Percentiles rank a stretch among this genome's conserved stretches.
Evolutionary conservation across 192 early-diverging fungal species (phyloP).

Genomic region (Coemansia sp.): DNA sequence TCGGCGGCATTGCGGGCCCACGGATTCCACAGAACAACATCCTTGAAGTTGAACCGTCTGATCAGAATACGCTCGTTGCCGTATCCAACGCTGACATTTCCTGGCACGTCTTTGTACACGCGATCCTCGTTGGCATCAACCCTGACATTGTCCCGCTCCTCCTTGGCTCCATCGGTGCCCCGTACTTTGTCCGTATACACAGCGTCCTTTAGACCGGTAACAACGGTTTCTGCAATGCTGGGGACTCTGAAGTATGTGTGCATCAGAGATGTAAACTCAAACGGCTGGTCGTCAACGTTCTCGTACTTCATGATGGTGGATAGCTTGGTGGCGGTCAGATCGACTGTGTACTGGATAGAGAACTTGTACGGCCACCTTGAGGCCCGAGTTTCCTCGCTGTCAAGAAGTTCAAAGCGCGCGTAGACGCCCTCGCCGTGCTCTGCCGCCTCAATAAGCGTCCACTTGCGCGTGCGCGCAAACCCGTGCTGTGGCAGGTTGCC

Average conservation of each 20-base stretch:
- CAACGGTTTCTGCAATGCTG: conserved; percentile 62
- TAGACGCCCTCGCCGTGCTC: conserved; percentile 40
- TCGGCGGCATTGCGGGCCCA: conserved; percentile 87
- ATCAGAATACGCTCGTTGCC: conserved; percentile 25
- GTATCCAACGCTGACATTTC: conserved; percentile 36
- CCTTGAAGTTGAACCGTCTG: conserved; percentile 50
- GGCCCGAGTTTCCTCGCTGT: conserved; percentile 38
- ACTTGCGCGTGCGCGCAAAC: conserved; percentile 54
- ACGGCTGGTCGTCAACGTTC: conserved; percentile 71
- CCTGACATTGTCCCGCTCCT: conserved; percentile 58
- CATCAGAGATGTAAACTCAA: conserved; percentile 86
- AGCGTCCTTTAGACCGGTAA: conserved; percentile 66
- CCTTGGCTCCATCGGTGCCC: conserved; percentile 36
- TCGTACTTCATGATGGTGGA: conserved; percentile 71
- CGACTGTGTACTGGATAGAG: conserved; percentile 76
- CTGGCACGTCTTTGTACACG: conserved; percentile 73
- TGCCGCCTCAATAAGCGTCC: conserved; percentile 28
- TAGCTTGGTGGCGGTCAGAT: conserved; percentile 69
- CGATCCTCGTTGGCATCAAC: conserved; percentile 80
- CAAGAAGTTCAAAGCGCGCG: conserved; percentile 46
- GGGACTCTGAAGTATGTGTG: conserved; percentile 87
- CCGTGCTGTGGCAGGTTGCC: conserved; percentile 58
- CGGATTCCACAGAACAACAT: conserved; percentile 91
- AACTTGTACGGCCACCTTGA: conserved; percentile 66
- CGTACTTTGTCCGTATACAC: conserved; percentile 75